Base-by-base conservation (phyloP, 345 rosid genomes). In the Dipteronia dyeriana region DNA sequence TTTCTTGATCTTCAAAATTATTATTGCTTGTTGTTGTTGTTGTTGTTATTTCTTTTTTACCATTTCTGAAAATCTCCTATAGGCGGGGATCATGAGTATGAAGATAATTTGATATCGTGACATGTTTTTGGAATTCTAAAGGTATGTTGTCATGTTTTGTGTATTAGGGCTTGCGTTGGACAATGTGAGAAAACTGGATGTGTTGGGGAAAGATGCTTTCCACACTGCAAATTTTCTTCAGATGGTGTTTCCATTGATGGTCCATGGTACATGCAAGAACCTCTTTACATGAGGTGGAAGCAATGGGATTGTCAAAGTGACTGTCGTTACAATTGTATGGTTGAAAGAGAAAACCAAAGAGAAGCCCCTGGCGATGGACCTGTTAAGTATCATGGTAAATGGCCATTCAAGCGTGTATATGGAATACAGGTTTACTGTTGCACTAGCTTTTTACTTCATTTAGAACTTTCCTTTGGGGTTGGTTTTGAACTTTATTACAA, bases 361-460 rank as follows among this genome's bases (percentile, higher is more conserved):
- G 90, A 80, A 74, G 70, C 80, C 49, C 80, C 70, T 34, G 91
- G 91, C 78, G 59, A 73, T 54, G 68, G 34, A 74, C 95, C 97
- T 16, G 82, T 89, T 73, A 92, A 92, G 84, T 92, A 90, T 79
- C 91, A 92, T 83, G 93, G 95, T 75, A 92, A 91, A 89, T 92
- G 97, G 97, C 93, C 95, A 26, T 92, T 92, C 83, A 84, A 69
- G 76, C 93, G 92, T 79, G 86, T 88, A 13, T 85, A 83, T 74
- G 93, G 95, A 61, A 86, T 92, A 70, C 92, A 92, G 95, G 95
- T 89, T 61, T 26, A 80, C 70, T 26, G 31, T 73, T 56, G 51
- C 66, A 62, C 73, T 26, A 19, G 22, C 70, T 59, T 71, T 75
- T 9, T 20, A 57, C 66, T 60, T 63, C 61, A 64, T 5, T 57